A percentile compares a stretch with the other conserved stretches of the same genome.
Evolutionary conservation across 768 basidiomycete genomes (phyloP).

Genomic region (Macrolepiota fuliginosa): DNA sequence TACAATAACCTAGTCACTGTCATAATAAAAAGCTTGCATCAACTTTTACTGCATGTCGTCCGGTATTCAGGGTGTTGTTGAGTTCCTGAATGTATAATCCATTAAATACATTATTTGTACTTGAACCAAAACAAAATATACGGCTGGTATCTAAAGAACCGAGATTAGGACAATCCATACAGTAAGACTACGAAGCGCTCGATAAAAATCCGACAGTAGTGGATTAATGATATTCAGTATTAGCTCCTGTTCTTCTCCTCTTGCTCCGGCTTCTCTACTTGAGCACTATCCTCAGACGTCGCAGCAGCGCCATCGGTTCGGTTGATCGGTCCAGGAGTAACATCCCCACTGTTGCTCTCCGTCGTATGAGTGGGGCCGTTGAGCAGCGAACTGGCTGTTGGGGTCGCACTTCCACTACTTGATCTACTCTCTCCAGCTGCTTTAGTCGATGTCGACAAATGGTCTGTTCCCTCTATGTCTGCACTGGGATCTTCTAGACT

Average conservation of each 20-base stretch:
- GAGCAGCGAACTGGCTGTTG: neutral
- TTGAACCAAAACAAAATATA: neutral
- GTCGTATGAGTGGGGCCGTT: neutral
- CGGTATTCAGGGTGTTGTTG: too few species aligned
- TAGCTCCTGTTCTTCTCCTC: neutral
- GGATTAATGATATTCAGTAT: neutral
- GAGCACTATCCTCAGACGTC: neutral
- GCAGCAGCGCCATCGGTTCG: neutral
- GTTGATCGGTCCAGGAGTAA: neutral
- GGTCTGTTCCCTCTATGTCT: constrained; percentile 5
- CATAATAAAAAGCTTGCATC: too few species aligned
- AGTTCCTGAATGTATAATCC: neutral
- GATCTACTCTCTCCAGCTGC: neutral
- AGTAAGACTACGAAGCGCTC: neutral
- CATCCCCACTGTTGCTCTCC: neutral
- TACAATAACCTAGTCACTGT: too few species aligned
- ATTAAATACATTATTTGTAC: neutral
- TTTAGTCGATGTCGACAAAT: neutral
- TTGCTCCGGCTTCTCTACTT: neutral
- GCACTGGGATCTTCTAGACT: constrained; percentile 22
- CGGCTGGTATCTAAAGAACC: neutral
- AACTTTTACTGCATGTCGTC: too few species aligned
- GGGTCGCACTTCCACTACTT: constrained; percentile 1
- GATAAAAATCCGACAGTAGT: neutral
- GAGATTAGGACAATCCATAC: neutral